phyloP scores from a whole-genome alignment of 768 basidiomycete species.

The Stropharia rugosoannulata region DNA sequence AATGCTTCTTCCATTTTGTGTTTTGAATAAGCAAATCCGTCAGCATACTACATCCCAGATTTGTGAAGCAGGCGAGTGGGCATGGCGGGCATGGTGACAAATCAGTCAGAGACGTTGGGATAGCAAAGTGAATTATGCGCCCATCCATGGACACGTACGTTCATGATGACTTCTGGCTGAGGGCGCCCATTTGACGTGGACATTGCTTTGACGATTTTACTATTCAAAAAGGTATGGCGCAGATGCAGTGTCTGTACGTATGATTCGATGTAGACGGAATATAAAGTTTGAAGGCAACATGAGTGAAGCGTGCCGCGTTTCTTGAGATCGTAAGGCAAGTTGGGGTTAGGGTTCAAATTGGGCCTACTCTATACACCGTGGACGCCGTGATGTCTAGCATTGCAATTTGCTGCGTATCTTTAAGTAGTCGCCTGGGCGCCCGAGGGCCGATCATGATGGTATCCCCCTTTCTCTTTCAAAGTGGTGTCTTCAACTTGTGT shows the following conservation, averaged over 20 bases:
- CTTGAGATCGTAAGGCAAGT: neutral
- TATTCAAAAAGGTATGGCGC: neutral
- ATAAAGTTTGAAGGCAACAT: neutral
- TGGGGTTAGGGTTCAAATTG: no score
- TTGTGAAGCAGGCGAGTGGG: neutral
- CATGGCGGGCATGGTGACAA: neutral
- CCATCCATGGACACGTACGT: constrained; percentile 38
- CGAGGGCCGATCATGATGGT: no score
- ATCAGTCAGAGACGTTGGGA: neutral
- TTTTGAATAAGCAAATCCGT: constrained; percentile 69
- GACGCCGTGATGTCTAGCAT: no score
- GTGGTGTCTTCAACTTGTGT: no score
- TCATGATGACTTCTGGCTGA: constrained; percentile 67
- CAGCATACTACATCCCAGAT: constrained; percentile 44
- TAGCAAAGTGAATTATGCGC: neutral
- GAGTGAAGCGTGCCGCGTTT: neutral
- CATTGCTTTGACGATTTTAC: constrained; percentile 18
- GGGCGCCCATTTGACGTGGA: constrained; percentile 51
- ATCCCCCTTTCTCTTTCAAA: no score
- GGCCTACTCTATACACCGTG: no score
- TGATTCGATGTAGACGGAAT: no score
- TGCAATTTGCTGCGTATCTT: no score
- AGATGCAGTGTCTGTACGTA: no score
- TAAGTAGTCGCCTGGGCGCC: no score
- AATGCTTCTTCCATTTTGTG: constrained; percentile 66